Evolutionary conservation across 2,329 filamentous ascomycete species (phyloP), one percentile per base, ranked within the genome.

Genomic region (Apiospora marii): DNA sequence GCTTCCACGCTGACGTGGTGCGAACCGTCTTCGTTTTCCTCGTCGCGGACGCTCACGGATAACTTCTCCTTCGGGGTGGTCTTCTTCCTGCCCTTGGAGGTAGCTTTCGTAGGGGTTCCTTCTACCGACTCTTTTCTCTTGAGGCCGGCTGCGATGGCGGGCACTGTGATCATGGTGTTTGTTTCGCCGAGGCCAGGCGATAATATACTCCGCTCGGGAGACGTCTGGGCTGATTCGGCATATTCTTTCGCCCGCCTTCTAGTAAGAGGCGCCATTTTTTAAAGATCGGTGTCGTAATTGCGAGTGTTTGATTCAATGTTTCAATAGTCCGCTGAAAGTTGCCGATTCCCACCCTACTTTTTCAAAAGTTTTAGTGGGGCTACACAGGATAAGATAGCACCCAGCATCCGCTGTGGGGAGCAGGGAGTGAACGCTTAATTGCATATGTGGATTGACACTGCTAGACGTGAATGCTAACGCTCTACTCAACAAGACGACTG

Each of bases 181-280:
- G 67, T 46, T 24, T 68, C 67, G 43, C 24, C 34, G 13, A 41
- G 19, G 14, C 44, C 30, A 41, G 67, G 67, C 19, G 67, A 64
- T 41, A 64, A 41, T 64, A 64, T 64, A 16, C 44, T 69, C 16
- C 19, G 44, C 7, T 70, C 68, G 68, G 68, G 68, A 24, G 68
- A 70, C 34, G 68, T 70, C 48, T 58, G 48, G 19, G 51, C 48
- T 30, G 69, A 71, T 34, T 67, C 70, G 5, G 58, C 61, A 27
- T 67, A 41, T 67, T 67, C 69, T 43, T 73, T 77, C 43, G 76
- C 75, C 12, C 74, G 74, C 71, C 76, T 75, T 73, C 78, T 78
- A 27, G 79, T 80, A 13, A 77, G 37, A 12, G 79, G 76, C 16
- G 77, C 75, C 79, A 81, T 78, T 19, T 12, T 73, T 44, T 41